phyloP scores from a whole-genome alignment of 2,329 filamentous ascomycete species.

The Penicillium olsonii region DNA sequence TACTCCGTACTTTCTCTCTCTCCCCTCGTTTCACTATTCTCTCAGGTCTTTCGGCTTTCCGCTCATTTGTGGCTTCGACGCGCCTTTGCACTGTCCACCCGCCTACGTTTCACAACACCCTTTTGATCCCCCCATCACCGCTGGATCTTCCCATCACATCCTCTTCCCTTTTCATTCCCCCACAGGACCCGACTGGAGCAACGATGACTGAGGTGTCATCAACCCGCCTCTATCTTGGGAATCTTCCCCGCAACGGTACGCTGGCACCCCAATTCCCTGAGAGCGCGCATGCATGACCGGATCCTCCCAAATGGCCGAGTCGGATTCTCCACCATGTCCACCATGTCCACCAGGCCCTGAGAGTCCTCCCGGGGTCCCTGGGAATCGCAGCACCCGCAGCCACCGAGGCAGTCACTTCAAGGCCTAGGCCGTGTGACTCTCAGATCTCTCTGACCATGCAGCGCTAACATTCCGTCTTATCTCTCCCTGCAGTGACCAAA shows the following conservation, averaged over 20 bases:
- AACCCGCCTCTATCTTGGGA: constrained; percentile 95
- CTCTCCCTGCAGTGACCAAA: constrained; percentile 73
- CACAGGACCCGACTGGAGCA: constrained; percentile 18
- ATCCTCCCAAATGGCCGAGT: too few relatives aligned
- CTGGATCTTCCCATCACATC: constrained; percentile 5
- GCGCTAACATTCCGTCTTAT: constrained; percentile 3
- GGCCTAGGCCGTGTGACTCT: neutral
- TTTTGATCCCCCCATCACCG: constrained; percentile 7
- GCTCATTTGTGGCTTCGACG: neutral
- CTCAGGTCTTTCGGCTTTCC: constrained; percentile 4
- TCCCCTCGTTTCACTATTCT: constrained; percentile 1
- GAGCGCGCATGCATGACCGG: neutral
- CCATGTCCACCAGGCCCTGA: too few relatives aligned
- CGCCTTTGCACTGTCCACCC: constrained; percentile 9
- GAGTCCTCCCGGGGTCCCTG: too few relatives aligned
- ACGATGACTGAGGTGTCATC: constrained; percentile 84
- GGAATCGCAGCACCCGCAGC: too few relatives aligned
- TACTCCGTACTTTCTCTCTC: constrained; percentile 17
- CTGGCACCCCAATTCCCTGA: constrained; percentile 32
- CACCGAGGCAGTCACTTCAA: neutral
- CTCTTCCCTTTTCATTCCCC: constrained; percentile 4
- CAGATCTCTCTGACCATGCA: neutral
- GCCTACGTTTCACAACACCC: constrained; percentile 4
- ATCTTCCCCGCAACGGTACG: constrained; percentile 94
- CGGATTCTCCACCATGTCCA: too few relatives aligned